Conservation (phyloP, 495 filamentous ascomycete genomes). For the Neurospora sp. region DNA sequence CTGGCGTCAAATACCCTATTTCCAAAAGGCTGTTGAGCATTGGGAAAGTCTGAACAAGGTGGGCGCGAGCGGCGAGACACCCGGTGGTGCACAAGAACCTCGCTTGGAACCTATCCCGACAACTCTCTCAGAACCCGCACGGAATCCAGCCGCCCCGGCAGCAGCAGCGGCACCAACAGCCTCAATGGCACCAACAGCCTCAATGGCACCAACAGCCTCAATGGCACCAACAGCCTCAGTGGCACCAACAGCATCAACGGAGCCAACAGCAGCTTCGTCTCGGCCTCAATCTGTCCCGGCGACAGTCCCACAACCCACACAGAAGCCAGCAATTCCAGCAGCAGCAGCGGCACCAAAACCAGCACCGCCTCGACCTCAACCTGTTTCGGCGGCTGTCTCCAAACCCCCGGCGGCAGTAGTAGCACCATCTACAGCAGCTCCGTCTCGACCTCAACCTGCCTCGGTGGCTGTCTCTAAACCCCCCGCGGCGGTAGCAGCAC, state of each 20-base stretch:
- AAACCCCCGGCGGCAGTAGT: neutral
- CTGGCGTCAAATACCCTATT: slow-evolving; percentile 6
- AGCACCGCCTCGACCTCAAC: neutral
- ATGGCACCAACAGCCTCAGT: neutral
- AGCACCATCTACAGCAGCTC: neutral
- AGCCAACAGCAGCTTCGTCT: neutral
- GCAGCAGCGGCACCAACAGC: neutral
- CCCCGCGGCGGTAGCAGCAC: neutral
- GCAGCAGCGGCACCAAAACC: neutral
- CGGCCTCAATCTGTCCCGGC: neutral
- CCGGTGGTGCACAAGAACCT: neutral
- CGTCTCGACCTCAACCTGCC: neutral
- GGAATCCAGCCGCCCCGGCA: neutral
- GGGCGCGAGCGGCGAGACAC: neutral
- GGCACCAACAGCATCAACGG: neutral
- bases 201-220: neutral
- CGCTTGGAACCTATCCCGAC: neutral
- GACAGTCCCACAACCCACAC: neutral
- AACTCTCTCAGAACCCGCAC: neutral
- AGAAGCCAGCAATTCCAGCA: neutral
- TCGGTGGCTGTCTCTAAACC: neutral
- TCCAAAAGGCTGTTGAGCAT: slow-evolving; percentile 9
- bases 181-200: neutral
- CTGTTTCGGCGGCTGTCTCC: neutral
- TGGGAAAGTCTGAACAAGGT: slow-evolving; percentile 1